Conservation (phyloP, 1,284 basidiomycete species). For the Inonotus hispidus region DNA sequence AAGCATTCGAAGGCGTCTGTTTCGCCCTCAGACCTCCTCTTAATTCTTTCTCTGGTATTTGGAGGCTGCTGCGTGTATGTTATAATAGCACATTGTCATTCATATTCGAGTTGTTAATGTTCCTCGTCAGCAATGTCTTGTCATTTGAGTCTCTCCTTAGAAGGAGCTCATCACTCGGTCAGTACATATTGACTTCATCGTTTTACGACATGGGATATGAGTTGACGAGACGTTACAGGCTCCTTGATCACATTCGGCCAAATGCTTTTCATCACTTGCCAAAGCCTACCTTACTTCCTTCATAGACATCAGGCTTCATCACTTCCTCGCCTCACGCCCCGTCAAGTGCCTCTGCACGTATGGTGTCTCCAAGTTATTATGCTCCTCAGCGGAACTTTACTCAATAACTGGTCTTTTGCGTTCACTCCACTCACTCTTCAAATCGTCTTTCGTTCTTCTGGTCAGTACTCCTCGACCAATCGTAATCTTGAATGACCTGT, state of each 20-base stretch:
- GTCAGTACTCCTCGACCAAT: slow-evolving; percentile 35
- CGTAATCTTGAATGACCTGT: slow-evolving; percentile 1
- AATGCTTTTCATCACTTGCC: slow-evolving; percentile 70
- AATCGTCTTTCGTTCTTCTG: slow-evolving; percentile 86
- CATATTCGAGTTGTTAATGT: background rate
- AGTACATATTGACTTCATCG: slow-evolving; percentile 21
- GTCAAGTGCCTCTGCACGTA: slow-evolving; percentile 64
- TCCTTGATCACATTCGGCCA: slow-evolving; percentile 84
- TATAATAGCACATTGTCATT: background rate
- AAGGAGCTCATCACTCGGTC: slow-evolving; percentile 65
- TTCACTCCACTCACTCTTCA: slow-evolving; percentile 80
- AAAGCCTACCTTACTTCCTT: slow-evolving; percentile 53
- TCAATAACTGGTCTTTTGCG: slow-evolving; percentile 86
- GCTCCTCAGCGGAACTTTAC: slow-evolving; percentile 60
- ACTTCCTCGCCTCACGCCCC: slow-evolving; percentile 52
- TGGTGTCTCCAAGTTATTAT: slow-evolving; percentile 79
- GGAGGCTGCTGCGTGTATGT: slow-evolving; percentile 80
- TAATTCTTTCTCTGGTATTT: slow-evolving; percentile 56
- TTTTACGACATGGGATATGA: background rate
- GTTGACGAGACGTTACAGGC: slow-evolving; percentile 39
- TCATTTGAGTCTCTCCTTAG: slow-evolving; percentile 67
- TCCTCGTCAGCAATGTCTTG: slow-evolving; percentile 55
- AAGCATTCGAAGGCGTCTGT: background rate
- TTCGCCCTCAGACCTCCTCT: slow-evolving; percentile 12
- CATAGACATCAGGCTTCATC: slow-evolving; percentile 26